A percentile compares a stretch with the other conserved stretches of the same genome.
Evolutionary conservation across 352 stramenopile genomes (phyloP).

Genomic region (Phytophthora fragariae): DNA sequence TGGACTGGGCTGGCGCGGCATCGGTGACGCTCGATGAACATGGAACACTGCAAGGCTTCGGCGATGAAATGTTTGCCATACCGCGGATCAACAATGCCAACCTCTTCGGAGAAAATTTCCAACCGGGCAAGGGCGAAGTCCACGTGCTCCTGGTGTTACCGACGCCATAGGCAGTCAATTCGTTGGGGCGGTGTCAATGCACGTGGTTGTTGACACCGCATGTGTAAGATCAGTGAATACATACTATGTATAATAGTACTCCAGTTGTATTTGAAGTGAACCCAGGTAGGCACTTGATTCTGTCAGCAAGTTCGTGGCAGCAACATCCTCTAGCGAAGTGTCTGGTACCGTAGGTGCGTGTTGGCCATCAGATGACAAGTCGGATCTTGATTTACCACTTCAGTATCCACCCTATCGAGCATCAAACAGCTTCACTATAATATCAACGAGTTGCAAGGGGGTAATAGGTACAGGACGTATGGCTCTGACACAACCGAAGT

Average conservation of each 20-base stretch:
- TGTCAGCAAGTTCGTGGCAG: background rate
- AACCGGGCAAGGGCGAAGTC: background rate
- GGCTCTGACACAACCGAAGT: background rate
- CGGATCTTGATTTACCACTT: background rate
- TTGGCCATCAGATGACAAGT: background rate
- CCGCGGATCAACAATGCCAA: too few species aligned
- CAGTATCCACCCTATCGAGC: background rate
- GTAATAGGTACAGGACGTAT: constrained; percentile 17
- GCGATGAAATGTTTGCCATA: too few species aligned
- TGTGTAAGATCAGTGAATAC: constrained; percentile 10
- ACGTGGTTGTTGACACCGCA: too few species aligned
- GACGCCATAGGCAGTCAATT: too few species aligned
- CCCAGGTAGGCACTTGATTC: background rate
- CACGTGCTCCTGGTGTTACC: background rate
- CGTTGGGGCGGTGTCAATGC: too few species aligned
- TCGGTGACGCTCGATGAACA: background rate
- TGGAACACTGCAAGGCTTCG: background rate
- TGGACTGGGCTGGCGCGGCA: too few species aligned
- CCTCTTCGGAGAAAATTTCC: background rate
- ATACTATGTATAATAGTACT: background rate
- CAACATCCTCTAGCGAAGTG: background rate
- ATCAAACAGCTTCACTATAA: background rate
- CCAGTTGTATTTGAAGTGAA: too few species aligned
- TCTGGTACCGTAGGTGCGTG: too few species aligned
- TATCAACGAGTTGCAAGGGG: constrained; percentile 8